Conservation (phyloP, 306 rosid genomes). For the Cicer yamashitae region DNA sequence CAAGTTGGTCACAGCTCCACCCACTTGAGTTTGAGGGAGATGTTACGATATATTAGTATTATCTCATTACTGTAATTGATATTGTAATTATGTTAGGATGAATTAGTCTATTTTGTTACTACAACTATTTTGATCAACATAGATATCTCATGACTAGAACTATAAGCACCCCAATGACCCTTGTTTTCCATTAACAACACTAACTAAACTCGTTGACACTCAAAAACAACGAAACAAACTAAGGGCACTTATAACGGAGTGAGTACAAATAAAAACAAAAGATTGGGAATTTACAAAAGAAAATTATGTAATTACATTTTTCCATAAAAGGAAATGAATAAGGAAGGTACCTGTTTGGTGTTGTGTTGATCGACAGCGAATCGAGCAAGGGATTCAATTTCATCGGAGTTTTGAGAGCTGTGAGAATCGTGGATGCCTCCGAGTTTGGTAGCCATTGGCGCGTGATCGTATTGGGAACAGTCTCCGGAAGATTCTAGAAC, state of each 20-base stretch:
- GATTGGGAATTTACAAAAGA: too few species aligned
- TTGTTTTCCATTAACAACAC: too few species aligned
- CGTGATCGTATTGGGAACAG: constrained; percentile 46
- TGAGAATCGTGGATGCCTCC: constrained; percentile 66
- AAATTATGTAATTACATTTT: too few species aligned
- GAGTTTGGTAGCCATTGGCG: constrained; percentile 60
- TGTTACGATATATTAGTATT: too few species aligned
- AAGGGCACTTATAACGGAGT: neutral
- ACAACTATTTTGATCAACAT: too few species aligned
- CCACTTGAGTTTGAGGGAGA: neutral
- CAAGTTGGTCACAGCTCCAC: neutral
- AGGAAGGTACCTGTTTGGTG: constrained; percentile 74
- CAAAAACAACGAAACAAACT: neutral
- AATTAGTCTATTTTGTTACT: too few species aligned
- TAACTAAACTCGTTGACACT: neutral
- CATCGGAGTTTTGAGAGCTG: constrained; percentile 58
- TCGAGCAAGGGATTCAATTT: constrained; percentile 68
- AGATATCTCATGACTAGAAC: too few species aligned
- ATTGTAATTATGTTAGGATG: too few species aligned
- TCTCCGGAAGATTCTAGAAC: constrained; percentile 1
- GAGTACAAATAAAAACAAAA: too few species aligned
- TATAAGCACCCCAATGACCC: too few species aligned
- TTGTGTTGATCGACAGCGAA: constrained; percentile 88
- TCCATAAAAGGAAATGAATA: too few species aligned
- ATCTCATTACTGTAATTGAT: too few species aligned